phyloP scores from a whole-genome alignment of 2,329 filamentous ascomycete species.

The Diaporthe citrichinensis region DNA sequence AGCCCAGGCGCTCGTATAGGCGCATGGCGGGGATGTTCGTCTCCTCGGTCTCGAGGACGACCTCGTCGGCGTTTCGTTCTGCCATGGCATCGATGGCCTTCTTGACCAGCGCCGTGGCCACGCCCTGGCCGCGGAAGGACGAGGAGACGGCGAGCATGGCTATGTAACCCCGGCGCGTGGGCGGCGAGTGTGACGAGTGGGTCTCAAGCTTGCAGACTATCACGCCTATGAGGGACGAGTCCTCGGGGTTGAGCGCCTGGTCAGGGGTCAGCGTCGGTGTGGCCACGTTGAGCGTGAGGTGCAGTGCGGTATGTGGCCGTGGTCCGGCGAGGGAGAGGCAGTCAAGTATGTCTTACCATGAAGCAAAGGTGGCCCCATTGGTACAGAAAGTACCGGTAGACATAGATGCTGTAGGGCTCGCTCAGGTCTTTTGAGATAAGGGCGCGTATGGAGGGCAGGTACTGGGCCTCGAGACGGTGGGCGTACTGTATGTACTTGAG shows the following conservation, averaged over 20 bases:
- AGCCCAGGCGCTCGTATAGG: conserved; percentile 92
- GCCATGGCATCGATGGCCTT: conserved; percentile 94
- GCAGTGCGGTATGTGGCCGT: conserved; percentile 40
- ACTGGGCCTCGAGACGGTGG: conserved; percentile 70
- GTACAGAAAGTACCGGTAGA: conserved; percentile 97
- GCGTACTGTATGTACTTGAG: conserved; percentile 74
- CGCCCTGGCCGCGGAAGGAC: conserved; percentile 84
- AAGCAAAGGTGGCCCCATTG: conserved; percentile 99
- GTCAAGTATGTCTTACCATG: conserved; percentile 73
- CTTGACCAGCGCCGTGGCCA: conserved; percentile 90
- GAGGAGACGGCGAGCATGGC: conserved; percentile 97
- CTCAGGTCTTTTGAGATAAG: conserved; percentile 97
- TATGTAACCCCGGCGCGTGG: conserved; percentile 89
- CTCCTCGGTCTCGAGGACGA: conserved; percentile 96
- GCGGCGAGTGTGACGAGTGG: conserved; percentile 84
- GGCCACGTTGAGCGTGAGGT: background rate
- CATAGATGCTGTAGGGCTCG: conserved; percentile 99
- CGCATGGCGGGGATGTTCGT: conserved; percentile 91
- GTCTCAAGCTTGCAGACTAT: conserved; percentile 95
- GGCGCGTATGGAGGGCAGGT: conserved; percentile 89
- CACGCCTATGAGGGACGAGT: conserved; percentile 83
- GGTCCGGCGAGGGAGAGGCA: conserved; percentile 10
- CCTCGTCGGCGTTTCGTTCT: conserved; percentile 86
- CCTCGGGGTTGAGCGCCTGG: conserved; percentile 72
- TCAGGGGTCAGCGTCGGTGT: conserved; percentile 2